Base-by-base conservation (phyloP, 2,329 filamentous ascomycete genomes). In the Fusarium stilboides region DNA sequence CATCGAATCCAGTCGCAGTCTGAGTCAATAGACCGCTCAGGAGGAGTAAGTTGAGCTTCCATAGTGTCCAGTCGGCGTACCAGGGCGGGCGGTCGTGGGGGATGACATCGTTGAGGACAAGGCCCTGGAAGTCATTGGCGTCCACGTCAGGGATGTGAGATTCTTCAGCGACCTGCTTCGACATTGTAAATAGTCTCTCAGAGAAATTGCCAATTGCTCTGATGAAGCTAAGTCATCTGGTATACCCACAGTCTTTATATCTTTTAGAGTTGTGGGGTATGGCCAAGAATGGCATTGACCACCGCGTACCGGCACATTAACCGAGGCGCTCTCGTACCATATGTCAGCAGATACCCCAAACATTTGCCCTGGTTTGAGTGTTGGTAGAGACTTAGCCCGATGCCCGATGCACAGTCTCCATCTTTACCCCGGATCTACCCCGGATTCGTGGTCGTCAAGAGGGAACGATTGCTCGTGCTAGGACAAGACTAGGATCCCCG, bases 1-100 rank as follows among this genome's bases (percentile, higher is more conserved):
- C 69, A 28, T 80, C 78, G 53, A 78, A 80, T 0, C 79, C 79
- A 0, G 74, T 73, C 0, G 78, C 74, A 1, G 73, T 75, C 47
- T 77, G 76, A 0, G 77, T 77, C 26, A 80, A 62, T 0, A 80
- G 64, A 8, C 75, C 74, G 34, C 75, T 72, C 2, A 80, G 57
- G 15, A 80, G 70, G 26, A 79, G 52, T 2, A 75, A 22, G 55
- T 80, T 80, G 45, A 80, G 77, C 45, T 74, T 73, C 46, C 74
- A 47, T 6, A 80, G 65, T 0, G 65, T 72, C 42, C 57, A 45
- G 45, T 73, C 68, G 3, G 58, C 60, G 10, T 62, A 75, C 74
- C 74, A 75, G 1, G 70, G 64, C 7, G 71, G 72, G 28, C 69
- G 67, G 5, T 69, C 43, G 5, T 36, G 67, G 7, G 73, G 73